A percentile compares a stretch with the other conserved stretches of the same genome.
Conservation (phyloP, 2,329 filamentous ascomycete species). For the Escovopsis sp. region DNA sequence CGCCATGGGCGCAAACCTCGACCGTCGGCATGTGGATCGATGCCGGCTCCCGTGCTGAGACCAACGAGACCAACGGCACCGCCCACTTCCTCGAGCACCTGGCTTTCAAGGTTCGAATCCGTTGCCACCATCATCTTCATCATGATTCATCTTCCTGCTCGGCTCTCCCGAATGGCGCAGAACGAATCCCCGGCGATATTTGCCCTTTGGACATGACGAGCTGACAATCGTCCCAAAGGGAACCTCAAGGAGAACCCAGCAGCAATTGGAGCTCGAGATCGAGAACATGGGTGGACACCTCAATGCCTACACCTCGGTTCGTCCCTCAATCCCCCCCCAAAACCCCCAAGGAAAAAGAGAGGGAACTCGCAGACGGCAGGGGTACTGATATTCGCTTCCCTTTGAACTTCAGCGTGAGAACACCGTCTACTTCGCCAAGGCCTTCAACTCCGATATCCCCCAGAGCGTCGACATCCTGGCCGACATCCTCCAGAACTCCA, state of each 20-base stretch:
- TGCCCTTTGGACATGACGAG: not conserved
- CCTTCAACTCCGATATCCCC: slow-evolving; percentile 95
- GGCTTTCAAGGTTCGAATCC: slow-evolving; percentile 77
- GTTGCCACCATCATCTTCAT: no score
- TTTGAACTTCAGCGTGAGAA: slow-evolving; percentile 65
- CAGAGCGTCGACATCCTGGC: slow-evolving; percentile 95
- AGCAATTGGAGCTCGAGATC: slow-evolving; percentile 97
- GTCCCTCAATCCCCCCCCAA: slow-evolving; percentile 18
- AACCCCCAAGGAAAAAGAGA: not conserved
- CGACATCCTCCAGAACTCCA: slow-evolving; percentile 98
- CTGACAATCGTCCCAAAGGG: slow-evolving; percentile 39
- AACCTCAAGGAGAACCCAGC: slow-evolving; percentile 84
- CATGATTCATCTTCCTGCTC: no score
- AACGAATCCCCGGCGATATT: not conserved
- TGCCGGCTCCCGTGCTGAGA: slow-evolving; percentile 95
- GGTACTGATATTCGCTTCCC: not conserved
- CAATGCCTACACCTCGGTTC: slow-evolving; percentile 97
- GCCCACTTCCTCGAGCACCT: slow-evolving; percentile 99
- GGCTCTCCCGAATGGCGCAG: no score
- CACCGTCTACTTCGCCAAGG: slow-evolving; percentile 99
- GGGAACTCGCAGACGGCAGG: slow-evolving; percentile 6
- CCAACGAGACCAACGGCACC: slow-evolving; percentile 95
- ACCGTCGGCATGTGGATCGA: slow-evolving; percentile 99
- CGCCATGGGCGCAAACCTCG: slow-evolving; percentile 93
- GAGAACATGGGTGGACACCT: slow-evolving; percentile 99